phyloP scores from a whole-genome alignment of 441 rosid species.

The Adansonia madagascariensis region DNA sequence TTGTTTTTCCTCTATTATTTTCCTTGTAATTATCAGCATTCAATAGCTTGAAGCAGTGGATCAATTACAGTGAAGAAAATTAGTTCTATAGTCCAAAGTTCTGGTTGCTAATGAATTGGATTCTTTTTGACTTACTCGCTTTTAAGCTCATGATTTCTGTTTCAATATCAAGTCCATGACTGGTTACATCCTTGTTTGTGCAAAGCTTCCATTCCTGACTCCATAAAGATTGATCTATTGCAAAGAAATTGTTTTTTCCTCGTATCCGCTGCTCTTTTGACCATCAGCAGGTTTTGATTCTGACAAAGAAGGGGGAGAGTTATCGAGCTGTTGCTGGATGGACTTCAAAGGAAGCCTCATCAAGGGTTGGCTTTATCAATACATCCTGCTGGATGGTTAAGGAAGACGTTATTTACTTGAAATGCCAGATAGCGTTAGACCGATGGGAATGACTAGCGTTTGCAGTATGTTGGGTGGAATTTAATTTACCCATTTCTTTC shows the following conservation, averaged over 20 bases:
- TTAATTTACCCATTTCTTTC: background rate
- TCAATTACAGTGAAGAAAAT: background rate
- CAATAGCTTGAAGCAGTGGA: background rate
- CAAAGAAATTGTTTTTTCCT: conserved; percentile 58
- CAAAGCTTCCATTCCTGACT: conserved; percentile 59
- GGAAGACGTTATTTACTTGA: conserved; percentile 5
- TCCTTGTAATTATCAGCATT: background rate
- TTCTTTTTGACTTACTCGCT: background rate
- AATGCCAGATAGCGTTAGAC: background rate
- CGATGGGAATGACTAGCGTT: background rate
- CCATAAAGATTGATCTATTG: conserved; percentile 59
- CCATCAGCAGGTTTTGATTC: background rate
- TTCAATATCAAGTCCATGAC: background rate
- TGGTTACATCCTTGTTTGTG: conserved; percentile 26
- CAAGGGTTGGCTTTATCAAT: conserved; percentile 11
- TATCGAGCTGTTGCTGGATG: conserved; percentile 13
- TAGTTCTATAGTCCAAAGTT: background rate
- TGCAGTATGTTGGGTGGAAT: background rate
- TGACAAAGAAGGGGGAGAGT: conserved; percentile 15
- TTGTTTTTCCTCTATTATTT: background rate
- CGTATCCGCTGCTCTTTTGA: conserved; percentile 45
- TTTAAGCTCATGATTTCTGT: background rate
- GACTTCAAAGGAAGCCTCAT: conserved; percentile 5
- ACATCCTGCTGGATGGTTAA: conserved; percentile 1
- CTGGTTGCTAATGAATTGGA: background rate